Conservation (phyloP, 2,329 filamentous ascomycete genomes). For the Stagonosporopsis cucurbitacearum region DNA sequence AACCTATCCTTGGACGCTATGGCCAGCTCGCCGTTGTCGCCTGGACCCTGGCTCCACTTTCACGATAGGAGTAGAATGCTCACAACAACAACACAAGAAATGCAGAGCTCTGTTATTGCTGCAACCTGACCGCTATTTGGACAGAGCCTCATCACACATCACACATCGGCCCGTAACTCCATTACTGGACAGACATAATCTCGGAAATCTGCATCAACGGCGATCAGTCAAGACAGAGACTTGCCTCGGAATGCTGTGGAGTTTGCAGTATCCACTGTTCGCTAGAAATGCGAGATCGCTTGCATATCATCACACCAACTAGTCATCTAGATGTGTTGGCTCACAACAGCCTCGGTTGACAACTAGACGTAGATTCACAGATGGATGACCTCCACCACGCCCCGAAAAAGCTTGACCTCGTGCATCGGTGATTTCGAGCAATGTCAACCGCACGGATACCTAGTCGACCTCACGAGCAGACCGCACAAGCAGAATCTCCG, state of each 20-base stretch:
- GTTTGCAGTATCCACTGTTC: not conserved
- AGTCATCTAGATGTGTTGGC: no score
- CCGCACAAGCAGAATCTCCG: not conserved
- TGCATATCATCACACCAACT: not conserved
- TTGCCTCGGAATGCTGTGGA: not conserved
- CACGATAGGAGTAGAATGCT: constrained; percentile 1
- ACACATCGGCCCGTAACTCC: not conserved
- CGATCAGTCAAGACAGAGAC: not conserved
- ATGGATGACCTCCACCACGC: not conserved
- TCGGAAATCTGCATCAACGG: not conserved
- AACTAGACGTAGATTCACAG: not conserved
- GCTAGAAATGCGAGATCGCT: not conserved
- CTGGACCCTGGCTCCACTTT: constrained; percentile 4
- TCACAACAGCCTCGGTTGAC: no score
- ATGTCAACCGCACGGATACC: not conserved
- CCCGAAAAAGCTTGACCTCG: not conserved
- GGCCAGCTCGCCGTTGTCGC: constrained; percentile 1
- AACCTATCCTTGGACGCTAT: constrained; percentile 2
- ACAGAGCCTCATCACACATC: not conserved
- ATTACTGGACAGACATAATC: not conserved
- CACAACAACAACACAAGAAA: constrained; percentile 9
- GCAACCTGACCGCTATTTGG: not conserved
- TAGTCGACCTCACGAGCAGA: not conserved
- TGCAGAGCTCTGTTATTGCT: not conserved
- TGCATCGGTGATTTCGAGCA: not conserved